Evolutionary conservation across 2,329 filamentous ascomycete species (phyloP), one percentile per base, ranked within the genome.

Genomic region (Dactylellina parvicollis): DNA sequence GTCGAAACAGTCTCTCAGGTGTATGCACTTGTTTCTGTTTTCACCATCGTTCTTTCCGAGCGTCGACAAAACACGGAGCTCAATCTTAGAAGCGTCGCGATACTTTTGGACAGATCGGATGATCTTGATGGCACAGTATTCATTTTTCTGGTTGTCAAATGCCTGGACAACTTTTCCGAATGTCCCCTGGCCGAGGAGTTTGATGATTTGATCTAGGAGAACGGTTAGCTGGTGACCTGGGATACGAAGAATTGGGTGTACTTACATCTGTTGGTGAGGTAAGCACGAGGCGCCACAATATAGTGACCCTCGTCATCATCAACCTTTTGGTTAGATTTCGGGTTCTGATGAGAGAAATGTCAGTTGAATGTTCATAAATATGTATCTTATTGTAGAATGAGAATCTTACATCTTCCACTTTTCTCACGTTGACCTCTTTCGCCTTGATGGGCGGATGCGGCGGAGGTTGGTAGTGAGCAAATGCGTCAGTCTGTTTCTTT

Each of bases 21-120:
- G 95, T 76, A 99, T 99, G 82, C 95, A 99, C 76, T 94, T 90
- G 80, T 99, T 98, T 70, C 92, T 88, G 81, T 99, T 98, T 76
- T 90, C 87, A 72, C 89, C 87, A 80, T 99, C 95, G 80, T 98
- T 98, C 44, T 91, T 91, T 76, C 93, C 90, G 49, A 99, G 84
- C 0, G 95, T 99, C 67, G 93, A 92, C 10, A 99, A 84, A 2
- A 99, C 95, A 73, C 95, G 88, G 34, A 99, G 84, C 80, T 99
- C 95, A 78, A 99, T 99, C 75, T 92, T 88, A 7, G 92, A 96
- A 34, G 95, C 95, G 82, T 99, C 95, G 49, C 95, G 90, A 80
- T 99, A 99, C 80, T 99, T 99, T 79, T 96, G 95, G 10, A 99
- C 95, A 0, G 95, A 97, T 77, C 95, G 90, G 76, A 99, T 98